Conservation (phyloP, 2,329 filamentous ascomycete genomes). For the Paraphaeosphaeria minitans region DNA sequence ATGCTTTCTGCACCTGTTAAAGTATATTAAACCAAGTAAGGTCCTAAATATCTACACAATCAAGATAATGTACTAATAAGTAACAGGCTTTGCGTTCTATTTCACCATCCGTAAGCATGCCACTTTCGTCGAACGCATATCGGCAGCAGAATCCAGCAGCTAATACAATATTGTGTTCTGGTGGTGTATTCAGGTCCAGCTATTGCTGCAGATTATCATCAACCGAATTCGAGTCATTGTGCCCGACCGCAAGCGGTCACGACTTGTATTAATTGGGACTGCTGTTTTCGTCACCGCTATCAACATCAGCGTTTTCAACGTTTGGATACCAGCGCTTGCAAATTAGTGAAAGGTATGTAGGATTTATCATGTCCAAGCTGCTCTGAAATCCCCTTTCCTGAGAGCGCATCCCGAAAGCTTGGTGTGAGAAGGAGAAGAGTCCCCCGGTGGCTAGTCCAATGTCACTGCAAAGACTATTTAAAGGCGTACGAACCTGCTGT, state of each 20-base stretch:
- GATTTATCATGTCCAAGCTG: neutral
- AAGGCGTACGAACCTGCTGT: too few relatives aligned
- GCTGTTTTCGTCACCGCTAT: slow-evolving; percentile 46
- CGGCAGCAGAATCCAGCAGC: neutral
- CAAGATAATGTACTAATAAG: neutral
- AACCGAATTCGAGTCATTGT: slow-evolving; percentile 47
- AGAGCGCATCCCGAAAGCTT: too few relatives aligned
- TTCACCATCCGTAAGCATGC: slow-evolving; percentile 32
- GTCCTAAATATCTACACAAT: too few relatives aligned
- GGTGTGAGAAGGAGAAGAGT: too few relatives aligned
- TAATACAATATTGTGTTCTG: slow-evolving; percentile 32
- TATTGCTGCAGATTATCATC: slow-evolving; percentile 49
- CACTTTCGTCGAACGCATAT: too few relatives aligned
- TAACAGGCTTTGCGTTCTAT: slow-evolving; percentile 42
- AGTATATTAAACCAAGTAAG: slow-evolving; percentile 42
- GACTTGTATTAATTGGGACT: slow-evolving; percentile 44
- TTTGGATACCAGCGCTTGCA: slow-evolving; percentile 51
- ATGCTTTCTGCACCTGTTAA: slow-evolving; percentile 43
- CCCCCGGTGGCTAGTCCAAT: too few relatives aligned
- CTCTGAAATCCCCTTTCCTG: too few relatives aligned
- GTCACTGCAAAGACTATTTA: too few relatives aligned
- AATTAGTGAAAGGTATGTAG: slow-evolving; percentile 28
- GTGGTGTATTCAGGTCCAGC: slow-evolving; percentile 47
- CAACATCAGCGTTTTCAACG: slow-evolving; percentile 46
- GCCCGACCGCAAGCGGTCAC: slow-evolving; percentile 37